Base-by-base conservation (phyloP, 2,329 filamentous ascomycete species). In the Pyrenophora seminiperda region DNA sequence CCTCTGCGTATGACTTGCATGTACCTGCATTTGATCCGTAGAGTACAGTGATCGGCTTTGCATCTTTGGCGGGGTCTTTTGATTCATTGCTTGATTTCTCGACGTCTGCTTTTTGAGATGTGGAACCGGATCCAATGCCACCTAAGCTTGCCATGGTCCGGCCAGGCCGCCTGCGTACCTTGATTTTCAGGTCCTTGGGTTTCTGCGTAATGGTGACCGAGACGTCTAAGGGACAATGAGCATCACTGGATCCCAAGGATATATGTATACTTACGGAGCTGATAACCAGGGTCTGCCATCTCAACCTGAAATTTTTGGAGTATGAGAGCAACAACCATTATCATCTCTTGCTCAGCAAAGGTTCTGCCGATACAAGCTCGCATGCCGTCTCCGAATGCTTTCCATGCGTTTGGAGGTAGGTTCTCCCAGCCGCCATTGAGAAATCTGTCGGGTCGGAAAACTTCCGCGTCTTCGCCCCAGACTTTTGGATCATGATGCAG, bases 21-120 rank as follows among this genome's bases (percentile, higher is more conserved):
- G 88, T 91, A 0, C 88, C 88, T 2, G 83, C 85, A 65, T 90
- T 90, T 14, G 85, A 88, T 2, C 89, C 89, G 63, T 89, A 91
- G 34, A 86, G 81, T 15, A 92, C 81, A n/a, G 81, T 81, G 56
- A 92, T 75, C 1, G 78, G 76, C 56, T 79, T 79, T 31, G 31
- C 47, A 2, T 45, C 53, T 37, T 63, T 11, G 31, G 14, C 11
- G 17, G 36, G 29, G 15, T 18, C 1, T 2, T 40, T 20, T 13
- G 14, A 11, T 36, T 36, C 24, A n/a, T 10, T 15, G 14, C 37
- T 41, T 5, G 27, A 2, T 11, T 30, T 31, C 11, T 24, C 19
- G 5, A 24, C 14, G 14, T 19, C 19, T 14, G 24, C 18, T 11
- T 41, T 24, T 17, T 45, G 29, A 15, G 32, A 18, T 7, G 24